Evolutionary conservation across 75 land plant species (phyloP).

Genomic region (Sequoiadendron giganteum): DNA sequence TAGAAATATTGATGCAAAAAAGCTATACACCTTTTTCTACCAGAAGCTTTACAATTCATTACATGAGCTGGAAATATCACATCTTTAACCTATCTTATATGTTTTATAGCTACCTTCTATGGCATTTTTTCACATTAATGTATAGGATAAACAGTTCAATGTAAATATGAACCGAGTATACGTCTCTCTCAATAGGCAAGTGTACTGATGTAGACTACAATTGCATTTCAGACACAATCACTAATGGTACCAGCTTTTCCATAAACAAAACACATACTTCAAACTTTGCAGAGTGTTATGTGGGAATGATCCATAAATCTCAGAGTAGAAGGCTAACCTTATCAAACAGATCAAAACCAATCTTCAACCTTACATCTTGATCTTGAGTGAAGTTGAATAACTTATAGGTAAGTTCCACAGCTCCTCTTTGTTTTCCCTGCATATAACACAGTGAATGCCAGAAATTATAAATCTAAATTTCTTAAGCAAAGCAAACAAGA

Average conservation of each 20-base stretch:
- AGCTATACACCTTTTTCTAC: not conserved
- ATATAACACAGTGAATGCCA: not conserved
- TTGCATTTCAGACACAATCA: conserved; percentile 2
- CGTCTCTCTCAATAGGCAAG: not conserved
- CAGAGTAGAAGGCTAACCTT: conserved; percentile 45
- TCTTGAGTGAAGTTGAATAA: conserved; percentile 68
- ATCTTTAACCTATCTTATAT: not conserved
- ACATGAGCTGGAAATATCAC: not conserved
- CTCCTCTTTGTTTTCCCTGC: conserved; percentile 65
- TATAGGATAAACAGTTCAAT: not conserved
- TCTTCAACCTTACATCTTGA: conserved; percentile 79
- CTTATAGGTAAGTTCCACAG: conserved; percentile 73
- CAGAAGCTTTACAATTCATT: not conserved
- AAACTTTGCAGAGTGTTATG: not conserved
- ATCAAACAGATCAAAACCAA: conserved; percentile 75
- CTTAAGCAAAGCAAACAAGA: not conserved
- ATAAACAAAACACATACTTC: not conserved
- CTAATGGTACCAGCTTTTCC: not conserved
- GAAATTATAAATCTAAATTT: not conserved
- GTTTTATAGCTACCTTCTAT: not conserved
- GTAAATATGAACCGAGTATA: not conserved
- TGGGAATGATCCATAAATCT: not conserved
- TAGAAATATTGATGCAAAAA: too few species aligned
- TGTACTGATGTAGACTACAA: not conserved
- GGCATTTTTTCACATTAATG: not conserved